A percentile compares a stretch with the other conserved stretches of the same genome.
phyloP scores from a whole-genome alignment of 2,329 filamentous ascomycete genomes.

The Cercospora zeae-maydis region DNA sequence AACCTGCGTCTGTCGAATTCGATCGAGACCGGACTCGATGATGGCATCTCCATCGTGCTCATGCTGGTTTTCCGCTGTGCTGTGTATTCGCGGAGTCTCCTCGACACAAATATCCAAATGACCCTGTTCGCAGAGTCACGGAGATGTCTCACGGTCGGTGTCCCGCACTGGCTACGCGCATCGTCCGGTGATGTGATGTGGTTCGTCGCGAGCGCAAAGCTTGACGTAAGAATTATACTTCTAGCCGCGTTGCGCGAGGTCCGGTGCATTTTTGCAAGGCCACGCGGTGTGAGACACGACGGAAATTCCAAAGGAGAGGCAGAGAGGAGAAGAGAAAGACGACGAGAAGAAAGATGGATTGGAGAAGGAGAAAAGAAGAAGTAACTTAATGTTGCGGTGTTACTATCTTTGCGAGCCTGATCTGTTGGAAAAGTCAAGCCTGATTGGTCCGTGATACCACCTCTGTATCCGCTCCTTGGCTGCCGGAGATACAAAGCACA shows the following conservation, averaged over 20 bases:
- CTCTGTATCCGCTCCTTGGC: not conserved
- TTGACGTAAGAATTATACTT: slow-evolving; percentile 9
- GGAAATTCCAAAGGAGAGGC: not conserved
- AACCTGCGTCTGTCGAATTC: not conserved
- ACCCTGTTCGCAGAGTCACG: too few relatives aligned
- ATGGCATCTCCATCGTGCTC: not conserved
- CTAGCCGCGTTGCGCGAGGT: slow-evolving; percentile 1
- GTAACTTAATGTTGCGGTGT: not conserved
- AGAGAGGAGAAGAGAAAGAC: not conserved
- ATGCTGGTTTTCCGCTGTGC: not conserved
- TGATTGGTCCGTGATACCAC: not conserved
- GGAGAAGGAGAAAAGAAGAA: not conserved
- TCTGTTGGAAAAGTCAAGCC: not conserved
- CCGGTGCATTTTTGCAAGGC: not conserved
- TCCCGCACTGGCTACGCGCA: too few relatives aligned
- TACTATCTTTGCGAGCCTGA: not conserved
- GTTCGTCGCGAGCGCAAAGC: slow-evolving; percentile 5
- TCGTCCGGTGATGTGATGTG: too few relatives aligned
- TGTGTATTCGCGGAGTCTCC: not conserved
- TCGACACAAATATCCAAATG: too few relatives aligned
- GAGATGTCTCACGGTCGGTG: too few relatives aligned
- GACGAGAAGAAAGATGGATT: not conserved
- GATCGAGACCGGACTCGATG: not conserved
- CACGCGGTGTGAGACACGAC: not conserved
- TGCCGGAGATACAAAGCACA: not conserved